Conservation (phyloP, 1,284 basidiomycete genomes). For the Trichosporon faecale region DNA sequence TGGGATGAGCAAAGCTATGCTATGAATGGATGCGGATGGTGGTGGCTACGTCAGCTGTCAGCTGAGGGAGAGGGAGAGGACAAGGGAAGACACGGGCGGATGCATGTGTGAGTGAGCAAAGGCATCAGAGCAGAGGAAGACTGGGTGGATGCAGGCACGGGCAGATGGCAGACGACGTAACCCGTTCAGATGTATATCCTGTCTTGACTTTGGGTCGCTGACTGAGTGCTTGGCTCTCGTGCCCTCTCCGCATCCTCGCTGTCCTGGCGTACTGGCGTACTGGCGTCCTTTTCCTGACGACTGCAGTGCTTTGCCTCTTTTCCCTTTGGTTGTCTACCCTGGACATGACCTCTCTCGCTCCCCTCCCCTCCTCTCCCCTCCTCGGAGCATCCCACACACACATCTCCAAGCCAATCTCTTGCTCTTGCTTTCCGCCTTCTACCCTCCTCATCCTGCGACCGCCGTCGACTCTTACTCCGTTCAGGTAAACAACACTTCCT, state of each 20-base stretch:
- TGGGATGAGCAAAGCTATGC: background rate
- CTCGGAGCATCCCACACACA: no score
- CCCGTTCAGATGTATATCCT: background rate
- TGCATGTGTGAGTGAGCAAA: background rate
- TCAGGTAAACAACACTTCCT: background rate
- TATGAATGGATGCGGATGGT: background rate
- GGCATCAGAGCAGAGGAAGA: background rate
- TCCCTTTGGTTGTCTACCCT: no score
- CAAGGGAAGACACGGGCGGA: background rate
- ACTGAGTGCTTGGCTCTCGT: background rate
- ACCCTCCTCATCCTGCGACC: background rate
- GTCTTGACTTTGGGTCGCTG: background rate
- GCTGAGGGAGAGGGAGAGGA: background rate
- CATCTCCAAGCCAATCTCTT: no score
- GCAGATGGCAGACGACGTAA: background rate
- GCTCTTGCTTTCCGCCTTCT: background rate
- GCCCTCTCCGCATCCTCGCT: no score
- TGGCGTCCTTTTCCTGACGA: no score
- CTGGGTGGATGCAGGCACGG: background rate
- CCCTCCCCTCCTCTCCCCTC: no score
- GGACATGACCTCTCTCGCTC: no score
- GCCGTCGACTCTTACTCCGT: background rate
- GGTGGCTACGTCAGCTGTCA: conserved; percentile 1
- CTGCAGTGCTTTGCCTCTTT: no score
- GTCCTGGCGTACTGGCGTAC: no score